Base-by-base conservation (phyloP, 352 stramenopile genomes). In the Blastocystis sp. region DNA sequence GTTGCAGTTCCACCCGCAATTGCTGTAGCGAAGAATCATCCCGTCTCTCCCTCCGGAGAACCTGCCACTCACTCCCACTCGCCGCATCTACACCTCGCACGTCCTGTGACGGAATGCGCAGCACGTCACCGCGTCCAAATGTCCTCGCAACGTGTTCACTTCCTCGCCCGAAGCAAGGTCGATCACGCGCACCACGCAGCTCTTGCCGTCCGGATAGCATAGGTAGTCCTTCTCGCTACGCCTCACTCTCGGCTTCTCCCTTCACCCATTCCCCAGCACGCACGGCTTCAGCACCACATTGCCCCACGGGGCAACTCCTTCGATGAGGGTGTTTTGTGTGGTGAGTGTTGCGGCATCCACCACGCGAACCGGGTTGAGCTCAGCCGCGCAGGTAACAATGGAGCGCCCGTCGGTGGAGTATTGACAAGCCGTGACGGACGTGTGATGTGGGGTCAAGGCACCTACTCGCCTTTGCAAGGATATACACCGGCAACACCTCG, bases 21-120 rank as follows among this genome's bases (percentile, higher is more conserved):
- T 68, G 19, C 54, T 59, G 24, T 69, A 84, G 21, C 42, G 24
- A 19, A 84, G 48, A 17, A 84, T 64, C 34, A 84, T 59, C 59
- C 74, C 74, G 45, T 84, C 74, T 17, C 74, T n/a, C 59, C 74
- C 74, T 54, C 74, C 74, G 19, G 74, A 84, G 45, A 59, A 84
- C 28, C 74, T 84, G 19, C 42, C 3, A 34, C 19, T 54, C 4
- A 84, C 19, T 54, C 57, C 2, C 38, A 11, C 1, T 42, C 1
- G 10, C 9, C 17, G 17, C 54, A n/a, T n/a, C 21, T 69, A 84
- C 74, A 84, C 10, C 66, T 84, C 74, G 45, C 34, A 69, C 17
- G 45, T 21, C 21, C 11, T 38, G 2, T 69, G 1, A 0, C 74
- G 74, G 42, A 84, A 84, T 57, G 54, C 45, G 40, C 74, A 84